Evolutionary conservation across 2,329 filamentous ascomycete genomes (phyloP).

Genomic region (Fusarium heterosporum): DNA sequence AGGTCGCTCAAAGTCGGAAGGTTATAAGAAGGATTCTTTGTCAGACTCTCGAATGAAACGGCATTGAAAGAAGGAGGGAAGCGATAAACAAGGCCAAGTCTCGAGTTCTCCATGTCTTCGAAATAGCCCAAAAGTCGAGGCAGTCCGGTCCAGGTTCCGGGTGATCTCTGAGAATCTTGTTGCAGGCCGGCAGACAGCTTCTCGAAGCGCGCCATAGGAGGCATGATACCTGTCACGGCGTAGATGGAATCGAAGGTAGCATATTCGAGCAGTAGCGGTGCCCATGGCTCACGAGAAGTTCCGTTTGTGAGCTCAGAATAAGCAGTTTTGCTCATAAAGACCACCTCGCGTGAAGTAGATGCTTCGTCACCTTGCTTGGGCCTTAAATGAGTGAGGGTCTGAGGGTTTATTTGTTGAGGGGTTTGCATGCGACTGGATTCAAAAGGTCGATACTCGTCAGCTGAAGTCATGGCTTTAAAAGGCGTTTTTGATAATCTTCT

Average conservation of each 20-base stretch:
- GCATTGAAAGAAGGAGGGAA: slow-evolving; percentile 74
- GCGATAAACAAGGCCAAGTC: slow-evolving; percentile 80
- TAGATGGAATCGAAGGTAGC: slow-evolving; percentile 73
- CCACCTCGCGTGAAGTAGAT: slow-evolving; percentile 59
- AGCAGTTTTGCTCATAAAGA: slow-evolving; percentile 62
- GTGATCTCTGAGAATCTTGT: slow-evolving; percentile 63
- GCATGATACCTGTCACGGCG: slow-evolving; percentile 71
- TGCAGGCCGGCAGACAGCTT: slow-evolving; percentile 70
- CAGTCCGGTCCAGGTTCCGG: slow-evolving; percentile 70
- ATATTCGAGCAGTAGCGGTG: slow-evolving; percentile 77
- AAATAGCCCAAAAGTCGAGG: slow-evolving; percentile 76
- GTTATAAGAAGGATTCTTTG: slow-evolving; percentile 62
- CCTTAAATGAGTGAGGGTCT: slow-evolving; percentile 62
- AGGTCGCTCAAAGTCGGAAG: slow-evolving; percentile 67
- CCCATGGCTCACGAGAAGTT: slow-evolving; percentile 59
- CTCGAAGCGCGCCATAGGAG: slow-evolving; percentile 73
- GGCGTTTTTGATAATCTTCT: slow-evolving; percentile 48
- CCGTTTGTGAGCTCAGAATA: slow-evolving; percentile 62
- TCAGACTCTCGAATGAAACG: slow-evolving; percentile 64
- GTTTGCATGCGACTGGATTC: slow-evolving; percentile 71
- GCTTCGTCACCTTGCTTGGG: slow-evolving; percentile 54
- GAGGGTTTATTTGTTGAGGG: slow-evolving; percentile 69
- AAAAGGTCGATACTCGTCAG: slow-evolving; percentile 64
- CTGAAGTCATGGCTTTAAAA: slow-evolving; percentile 52
- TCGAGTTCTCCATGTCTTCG: slow-evolving; percentile 76